Conservation (phyloP, 495 filamentous ascomycete species). For the Aspergillus funiculosus region DNA sequence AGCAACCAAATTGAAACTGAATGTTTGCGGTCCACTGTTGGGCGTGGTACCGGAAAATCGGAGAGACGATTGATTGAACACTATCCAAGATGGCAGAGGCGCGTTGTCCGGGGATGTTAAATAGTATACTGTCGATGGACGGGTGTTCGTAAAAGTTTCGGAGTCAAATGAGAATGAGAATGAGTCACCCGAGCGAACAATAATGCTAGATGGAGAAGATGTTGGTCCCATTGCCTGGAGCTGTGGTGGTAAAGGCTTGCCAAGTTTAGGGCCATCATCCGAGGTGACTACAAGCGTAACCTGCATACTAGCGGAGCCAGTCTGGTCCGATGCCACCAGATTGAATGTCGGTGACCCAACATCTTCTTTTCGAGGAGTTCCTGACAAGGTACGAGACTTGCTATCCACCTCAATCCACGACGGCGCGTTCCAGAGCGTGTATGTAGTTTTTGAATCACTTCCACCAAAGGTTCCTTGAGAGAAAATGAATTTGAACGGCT, state of each 20-base stretch:
- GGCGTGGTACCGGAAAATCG: slow-evolving; percentile 73
- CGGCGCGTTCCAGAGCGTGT: slow-evolving; percentile 57
- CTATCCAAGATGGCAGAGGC: slow-evolving; percentile 82
- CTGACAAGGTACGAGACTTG: slow-evolving; percentile 53
- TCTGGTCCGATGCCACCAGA: slow-evolving; percentile 55
- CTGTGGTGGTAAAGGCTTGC: slow-evolving; percentile 43
- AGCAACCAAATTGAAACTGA: slow-evolving; percentile 67
- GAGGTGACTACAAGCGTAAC: slow-evolving; percentile 59
- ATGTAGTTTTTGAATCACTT: slow-evolving; percentile 46
- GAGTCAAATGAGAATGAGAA: slow-evolving; percentile 44
- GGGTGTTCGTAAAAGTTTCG: slow-evolving; percentile 45
- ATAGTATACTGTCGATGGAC: slow-evolving; percentile 58
- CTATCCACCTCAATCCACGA: slow-evolving; percentile 66
- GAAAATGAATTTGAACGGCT: slow-evolving; percentile 63
- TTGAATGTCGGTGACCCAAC: slow-evolving; percentile 50
- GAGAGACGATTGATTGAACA: slow-evolving; percentile 59
- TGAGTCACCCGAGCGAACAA: slow-evolving; percentile 39
- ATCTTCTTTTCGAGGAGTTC: slow-evolving; percentile 55
- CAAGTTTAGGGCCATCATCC: slow-evolving; percentile 45
- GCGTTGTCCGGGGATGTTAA: slow-evolving; percentile 72
- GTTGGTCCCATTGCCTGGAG: slow-evolving; percentile 41
- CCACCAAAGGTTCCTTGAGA: slow-evolving; percentile 62
- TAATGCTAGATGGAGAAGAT: slow-evolving; percentile 41
- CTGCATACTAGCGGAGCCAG: slow-evolving; percentile 50
- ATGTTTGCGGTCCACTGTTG: slow-evolving; percentile 62